These are phyloP conservation scores for Aspergillus sp. DNA, from an alignment of 2,329 filamentous ascomycete species.

Conservation along the genomic window DNA sequence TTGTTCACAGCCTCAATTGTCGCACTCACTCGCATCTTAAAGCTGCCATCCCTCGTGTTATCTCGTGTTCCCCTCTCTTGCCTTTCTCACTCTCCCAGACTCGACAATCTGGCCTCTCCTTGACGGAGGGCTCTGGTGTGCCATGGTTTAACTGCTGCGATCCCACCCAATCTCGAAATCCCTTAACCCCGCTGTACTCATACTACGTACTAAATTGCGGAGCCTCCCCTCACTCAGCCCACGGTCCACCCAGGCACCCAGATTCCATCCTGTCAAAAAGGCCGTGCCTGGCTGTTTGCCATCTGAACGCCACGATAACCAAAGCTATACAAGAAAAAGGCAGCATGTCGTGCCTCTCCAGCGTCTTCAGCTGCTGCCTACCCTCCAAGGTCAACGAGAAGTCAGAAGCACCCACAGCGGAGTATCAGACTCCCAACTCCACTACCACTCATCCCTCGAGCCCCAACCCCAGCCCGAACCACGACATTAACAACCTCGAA, in stretches of 20 bases:
- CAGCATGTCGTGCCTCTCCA: slow-evolving; percentile 10
- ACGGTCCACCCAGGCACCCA: slow-evolving; percentile 7
- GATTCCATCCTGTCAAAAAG: slow-evolving; percentile 1
- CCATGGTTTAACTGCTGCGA: not conserved
- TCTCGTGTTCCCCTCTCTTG: slow-evolving; percentile 1
- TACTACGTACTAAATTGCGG: not conserved
- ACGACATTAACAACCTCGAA: not conserved
- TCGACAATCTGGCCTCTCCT: not conserved
- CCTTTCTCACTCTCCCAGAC: not conserved
- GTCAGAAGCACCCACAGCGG: not conserved
- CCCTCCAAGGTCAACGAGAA: not conserved
- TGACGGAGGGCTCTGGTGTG: not conserved
- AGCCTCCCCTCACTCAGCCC: not conserved
- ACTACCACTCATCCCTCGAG: not conserved
- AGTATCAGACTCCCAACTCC: not conserved
- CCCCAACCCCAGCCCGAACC: slow-evolving; percentile 1
- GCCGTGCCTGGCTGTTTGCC: not conserved
- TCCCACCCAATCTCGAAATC: not conserved
- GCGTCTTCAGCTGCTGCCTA: slow-evolving; percentile 8
- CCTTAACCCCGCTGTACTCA: too few species aligned
- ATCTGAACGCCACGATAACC: not conserved
- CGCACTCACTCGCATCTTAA: not conserved
- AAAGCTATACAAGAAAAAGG: not conserved
- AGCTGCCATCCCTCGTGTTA: slow-evolving; percentile 4
- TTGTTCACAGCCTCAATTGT: slow-evolving; percentile 13